Percentiles rank a stretch among this genome's conserved stretches.
phyloP scores from a whole-genome alignment of 768 basidiomycete genomes.

The Chiua virens region DNA sequence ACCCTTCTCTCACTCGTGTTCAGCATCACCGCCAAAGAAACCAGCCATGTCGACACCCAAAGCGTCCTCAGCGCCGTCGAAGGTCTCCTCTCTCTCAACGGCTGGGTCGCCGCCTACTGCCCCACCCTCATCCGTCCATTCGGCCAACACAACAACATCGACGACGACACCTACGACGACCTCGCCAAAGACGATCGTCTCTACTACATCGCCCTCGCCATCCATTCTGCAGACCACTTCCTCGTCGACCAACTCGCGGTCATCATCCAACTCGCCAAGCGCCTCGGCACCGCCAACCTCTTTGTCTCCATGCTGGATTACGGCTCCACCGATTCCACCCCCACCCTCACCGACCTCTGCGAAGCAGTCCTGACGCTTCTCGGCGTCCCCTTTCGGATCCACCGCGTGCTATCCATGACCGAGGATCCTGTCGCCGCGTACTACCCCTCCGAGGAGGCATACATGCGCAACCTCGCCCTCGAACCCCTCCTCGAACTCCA shows the following conservation, averaged over 20 bases:
- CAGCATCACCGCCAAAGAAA: slow-evolving; percentile 81
- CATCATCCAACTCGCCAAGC: slow-evolving; percentile 92
- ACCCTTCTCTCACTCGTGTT: background rate
- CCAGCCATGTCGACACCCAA: slow-evolving; percentile 87
- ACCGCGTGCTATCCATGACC: slow-evolving; percentile 92
- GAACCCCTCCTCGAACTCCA: slow-evolving; percentile 87
- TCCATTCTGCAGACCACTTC: slow-evolving; percentile 99
- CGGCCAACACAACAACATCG: slow-evolving; percentile 81
- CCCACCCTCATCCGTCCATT: slow-evolving; percentile 94
- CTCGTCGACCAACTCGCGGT: slow-evolving; percentile 97
- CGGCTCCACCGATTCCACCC: slow-evolving; percentile 92
- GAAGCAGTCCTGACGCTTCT: slow-evolving; percentile 94
- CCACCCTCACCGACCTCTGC: slow-evolving; percentile 90
- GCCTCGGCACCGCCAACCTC: slow-evolving; percentile 84
- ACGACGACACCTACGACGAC: slow-evolving; percentile 78
- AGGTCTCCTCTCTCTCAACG: slow-evolving; percentile 91
- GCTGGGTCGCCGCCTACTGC: slow-evolving; percentile 96
- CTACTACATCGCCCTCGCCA: slow-evolving; percentile 92
- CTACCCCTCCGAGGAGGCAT: slow-evolving; percentile 94
- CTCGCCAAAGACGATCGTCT: slow-evolving; percentile 79
- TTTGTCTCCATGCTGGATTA: slow-evolving; percentile 99
- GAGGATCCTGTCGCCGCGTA: slow-evolving; percentile 84
- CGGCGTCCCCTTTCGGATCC: slow-evolving; percentile 90
- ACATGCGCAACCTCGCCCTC: slow-evolving; percentile 88
- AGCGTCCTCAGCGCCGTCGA: slow-evolving; percentile 88